Evolutionary conservation across 495 filamentous ascomycete genomes (phyloP), one percentile per base, ranked within the genome.

Genomic region (Pyronema omphalodes): DNA sequence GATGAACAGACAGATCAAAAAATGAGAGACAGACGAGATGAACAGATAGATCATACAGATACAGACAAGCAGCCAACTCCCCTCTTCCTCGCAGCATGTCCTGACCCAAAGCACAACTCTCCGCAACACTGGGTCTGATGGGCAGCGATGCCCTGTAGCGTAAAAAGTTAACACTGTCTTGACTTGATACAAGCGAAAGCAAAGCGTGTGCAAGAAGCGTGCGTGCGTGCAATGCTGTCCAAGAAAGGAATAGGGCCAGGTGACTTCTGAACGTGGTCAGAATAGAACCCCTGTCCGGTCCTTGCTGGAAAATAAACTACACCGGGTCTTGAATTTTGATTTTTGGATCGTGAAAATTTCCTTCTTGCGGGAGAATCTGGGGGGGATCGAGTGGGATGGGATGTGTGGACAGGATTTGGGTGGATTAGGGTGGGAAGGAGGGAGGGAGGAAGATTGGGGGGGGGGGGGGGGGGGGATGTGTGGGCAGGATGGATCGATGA

Each of bases 311-410:
- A 33, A 43, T 40, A 52, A 52, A 43, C 14, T n/a, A 37, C 29
- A 33, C 50, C 37, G 35, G 37, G 35, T 40, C 37, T 17, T 43
- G 12, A n/a, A 43, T 35, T 3, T 33, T 34, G 35, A 52, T 37
- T 18, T 52, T 14, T 17, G 37, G 39, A 41, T 40, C 50, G 50
- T 40, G 35, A 52, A 43, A 43, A 52, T 41, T 43, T 52, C 50
- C 50, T 18, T 12, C 35, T 34, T 3, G 9, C 18, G 48, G 33
- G 9, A 23, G 48, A 33, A 33, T 34, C 11, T 9, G 48, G 48
- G 44, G 44, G 18, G 3, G 17, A n/a, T n/a, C n/a, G n/a, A n/a
- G n/a, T n/a, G 1, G 44, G 18, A 47, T 47, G 23, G 23, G 23
- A 29, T 29, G 23, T 29, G 23, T 29, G 23, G 23, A 2, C 23